Percentiles rank a stretch among this genome's conserved stretches.
Conservation (phyloP, 352 stramenopile species). For the Globisporangium radiosum region DNA sequence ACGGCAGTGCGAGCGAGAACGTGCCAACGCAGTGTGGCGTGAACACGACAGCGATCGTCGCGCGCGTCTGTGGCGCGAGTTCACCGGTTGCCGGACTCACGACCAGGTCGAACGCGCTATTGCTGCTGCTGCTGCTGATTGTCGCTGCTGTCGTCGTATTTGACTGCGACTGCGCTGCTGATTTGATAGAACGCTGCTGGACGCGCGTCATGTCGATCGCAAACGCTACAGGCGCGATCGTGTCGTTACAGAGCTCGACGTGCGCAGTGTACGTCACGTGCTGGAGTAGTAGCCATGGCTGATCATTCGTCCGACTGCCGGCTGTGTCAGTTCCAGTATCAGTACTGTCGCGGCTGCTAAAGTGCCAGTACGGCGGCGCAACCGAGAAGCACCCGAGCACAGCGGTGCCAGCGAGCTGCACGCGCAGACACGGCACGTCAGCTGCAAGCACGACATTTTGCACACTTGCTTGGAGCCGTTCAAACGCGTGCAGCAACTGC, state of each 20-base stretch:
- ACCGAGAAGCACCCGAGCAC: constrained; percentile 11
- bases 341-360: neutral
- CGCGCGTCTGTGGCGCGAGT: constrained; percentile 14
- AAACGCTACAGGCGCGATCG: constrained; percentile 22
- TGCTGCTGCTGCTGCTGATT: too few species aligned
- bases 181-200: constrained; percentile 2
- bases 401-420: constrained; percentile 9
- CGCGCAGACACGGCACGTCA: constrained; percentile 2
- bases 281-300: constrained; percentile 1
- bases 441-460: constrained; percentile 4
- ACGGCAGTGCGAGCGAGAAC: constrained; percentile 46
- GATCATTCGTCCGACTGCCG: neutral
- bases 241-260: constrained; percentile 24
- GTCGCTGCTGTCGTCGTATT: neutral
- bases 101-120: constrained; percentile 19
- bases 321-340: too few species aligned
- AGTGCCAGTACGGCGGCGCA: constrained; percentile 9
- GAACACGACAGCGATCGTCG: constrained; percentile 25
- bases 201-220: constrained; percentile 5
- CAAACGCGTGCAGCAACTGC: constrained; percentile 26
- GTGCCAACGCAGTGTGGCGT: constrained; percentile 29
- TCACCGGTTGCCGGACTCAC: constrained; percentile 17
- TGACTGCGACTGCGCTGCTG: neutral
- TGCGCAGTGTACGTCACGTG: constrained; percentile 7
- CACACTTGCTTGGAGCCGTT: constrained; percentile 10